phyloP scores from a whole-genome alignment of 495 filamentous ascomycete species.

The Neohortaea acidophila region DNA sequence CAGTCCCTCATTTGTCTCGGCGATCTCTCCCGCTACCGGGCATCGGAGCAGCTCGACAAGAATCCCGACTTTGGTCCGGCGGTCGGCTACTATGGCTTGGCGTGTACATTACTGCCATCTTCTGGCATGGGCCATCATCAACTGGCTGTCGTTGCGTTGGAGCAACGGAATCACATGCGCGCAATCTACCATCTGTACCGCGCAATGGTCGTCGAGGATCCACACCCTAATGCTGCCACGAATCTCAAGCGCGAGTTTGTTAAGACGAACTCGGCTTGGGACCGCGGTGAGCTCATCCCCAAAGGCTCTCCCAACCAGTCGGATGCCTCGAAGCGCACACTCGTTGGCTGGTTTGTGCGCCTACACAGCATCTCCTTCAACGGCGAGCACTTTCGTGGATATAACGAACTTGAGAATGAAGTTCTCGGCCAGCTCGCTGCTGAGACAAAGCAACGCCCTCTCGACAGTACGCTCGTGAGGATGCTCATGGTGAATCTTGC shows the following conservation, averaged over 20 bases:
- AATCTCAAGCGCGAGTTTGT: constrained; percentile 76
- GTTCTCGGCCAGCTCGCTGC: constrained; percentile 61
- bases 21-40: constrained; percentile 83
- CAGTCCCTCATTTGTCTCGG: constrained; percentile 72
- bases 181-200: constrained; percentile 83
- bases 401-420: constrained; percentile 74
- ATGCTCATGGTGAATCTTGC: constrained; percentile 76
- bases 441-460: constrained; percentile 52
- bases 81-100: constrained; percentile 70
- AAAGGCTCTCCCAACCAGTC: constrained; percentile 33
- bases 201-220: constrained; percentile 53
- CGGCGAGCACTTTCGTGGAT: constrained; percentile 51
- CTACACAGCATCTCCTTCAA: constrained; percentile 74
- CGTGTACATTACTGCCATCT: constrained; percentile 58
- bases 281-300: constrained; percentile 42
- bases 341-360: constrained; percentile 71
- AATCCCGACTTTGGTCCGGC: constrained; percentile 66
- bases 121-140: constrained; percentile 79
- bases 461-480: constrained; percentile 55
- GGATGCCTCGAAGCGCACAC: constrained; percentile 32
- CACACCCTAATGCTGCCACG: constrained; percentile 51
- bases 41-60: constrained; percentile 44
- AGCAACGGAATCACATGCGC: constrained; percentile 59
- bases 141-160: constrained; percentile 65
- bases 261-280: constrained; percentile 47